Evolutionary conservation across 805 yeast species (phyloP).

Genomic region (Cephaloascus fragrans): DNA sequence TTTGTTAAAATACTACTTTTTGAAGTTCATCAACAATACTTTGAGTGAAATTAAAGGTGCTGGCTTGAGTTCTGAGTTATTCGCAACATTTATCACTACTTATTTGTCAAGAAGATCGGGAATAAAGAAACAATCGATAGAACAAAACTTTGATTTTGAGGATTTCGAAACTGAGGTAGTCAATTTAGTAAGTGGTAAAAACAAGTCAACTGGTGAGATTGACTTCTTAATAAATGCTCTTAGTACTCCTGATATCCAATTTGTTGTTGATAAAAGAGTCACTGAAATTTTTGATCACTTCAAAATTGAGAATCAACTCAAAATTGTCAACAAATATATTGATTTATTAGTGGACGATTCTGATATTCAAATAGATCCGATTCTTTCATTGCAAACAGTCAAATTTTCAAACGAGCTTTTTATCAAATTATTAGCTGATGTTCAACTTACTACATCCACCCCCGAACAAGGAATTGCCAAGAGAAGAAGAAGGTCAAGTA

Average conservation of each 20-base stretch:
- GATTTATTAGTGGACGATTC: conserved; percentile 44
- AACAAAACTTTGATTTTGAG: conserved; percentile 38
- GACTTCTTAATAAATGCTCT: conserved; percentile 51
- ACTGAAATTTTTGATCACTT: conserved; percentile 46
- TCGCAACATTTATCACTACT: conserved; percentile 29
- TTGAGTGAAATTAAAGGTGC: conserved; percentile 24
- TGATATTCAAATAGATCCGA: conserved; percentile 21
- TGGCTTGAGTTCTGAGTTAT: conserved; percentile 35
- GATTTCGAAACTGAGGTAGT: conserved; percentile 51
- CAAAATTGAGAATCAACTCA: conserved; percentile 46
- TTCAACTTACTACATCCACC: conserved; percentile 40
- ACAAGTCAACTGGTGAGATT: conserved; percentile 45
- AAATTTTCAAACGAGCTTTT: conserved; percentile 47
- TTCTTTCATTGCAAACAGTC: conserved; percentile 38
- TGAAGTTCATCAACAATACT: conserved; percentile 31
- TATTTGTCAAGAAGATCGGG: conserved; percentile 37
- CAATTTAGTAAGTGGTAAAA: conserved; percentile 52
- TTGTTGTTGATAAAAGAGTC: conserved; percentile 39
- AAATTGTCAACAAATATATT: conserved; percentile 36
- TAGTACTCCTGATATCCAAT: conserved; percentile 28
- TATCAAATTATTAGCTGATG: conserved; percentile 46
- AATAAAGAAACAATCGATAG: conserved; percentile 33
- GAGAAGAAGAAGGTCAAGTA: conserved; percentile 77
- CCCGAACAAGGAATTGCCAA: conserved; percentile 50
- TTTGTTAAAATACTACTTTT: conserved; percentile 41